Evolutionary conservation across 2,329 filamentous ascomycete species (phyloP), one percentile per base, ranked within the genome.

Genomic region (Tolypocladium capitatum): DNA sequence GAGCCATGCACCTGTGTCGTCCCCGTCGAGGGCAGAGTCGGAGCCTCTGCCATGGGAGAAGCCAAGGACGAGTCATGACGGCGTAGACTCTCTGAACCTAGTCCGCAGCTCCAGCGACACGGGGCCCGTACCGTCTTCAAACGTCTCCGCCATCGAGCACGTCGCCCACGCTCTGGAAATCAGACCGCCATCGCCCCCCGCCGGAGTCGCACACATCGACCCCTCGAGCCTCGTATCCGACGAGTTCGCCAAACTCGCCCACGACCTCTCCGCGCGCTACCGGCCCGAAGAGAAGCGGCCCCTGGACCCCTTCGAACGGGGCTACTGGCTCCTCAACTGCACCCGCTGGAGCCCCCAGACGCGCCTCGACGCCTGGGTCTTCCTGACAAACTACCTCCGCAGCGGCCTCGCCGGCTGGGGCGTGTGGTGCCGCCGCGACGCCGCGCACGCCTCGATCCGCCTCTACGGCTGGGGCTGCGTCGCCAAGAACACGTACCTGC

Each of bases 381-480:
- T 75, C 45, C 65, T 89, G 24, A 68, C 68, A 6, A 73, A 80
- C 16, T 77, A 79, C 44, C 66, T 94, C 32, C 67, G 67, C 6
- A 69, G 68, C 27, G 80, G 80, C 0, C 66, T 70, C 21, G 74
- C 76, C 0, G 84, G 84, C 3, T 88, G 84, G 83, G 80, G 81
- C 3, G 72, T 84, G 1, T 80, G 76, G 68, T 80, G 77, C 53
- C 63, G 60, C 14, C 66, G 78, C 43, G 56, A 56, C 24, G 61
- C 55, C 6, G 66, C 63, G 35, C 63, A 59, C 11, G 59, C 55
- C 4, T 73, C 68, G 54, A 62, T 94, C 2, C 75, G 80, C 32
- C 62, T 91, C 1, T 92, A 85, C 60, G 86, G 86, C 58, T 95
- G 86, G 82, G 89, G 85, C 0, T 76, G 83, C 52, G 68, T 87